phyloP scores from a whole-genome alignment of 2,329 filamentous ascomycete species.

The Colletotrichum siamense region DNA sequence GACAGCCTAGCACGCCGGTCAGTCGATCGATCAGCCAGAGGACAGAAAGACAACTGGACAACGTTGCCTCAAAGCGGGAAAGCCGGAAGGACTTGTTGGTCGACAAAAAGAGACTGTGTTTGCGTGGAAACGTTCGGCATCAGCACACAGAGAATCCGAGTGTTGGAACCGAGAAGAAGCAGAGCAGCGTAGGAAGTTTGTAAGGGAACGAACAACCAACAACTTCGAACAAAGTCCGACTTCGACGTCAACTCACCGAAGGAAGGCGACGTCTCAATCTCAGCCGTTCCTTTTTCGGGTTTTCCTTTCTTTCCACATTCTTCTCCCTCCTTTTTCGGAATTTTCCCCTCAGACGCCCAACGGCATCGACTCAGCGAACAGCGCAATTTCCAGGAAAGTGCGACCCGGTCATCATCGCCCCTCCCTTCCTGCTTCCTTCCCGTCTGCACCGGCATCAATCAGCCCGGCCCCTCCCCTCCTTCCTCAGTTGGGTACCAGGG shows the following conservation, averaged over 20 bases:
- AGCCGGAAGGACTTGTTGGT: background rate
- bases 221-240: background rate
- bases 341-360: conserved; percentile 1
- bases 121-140: background rate
- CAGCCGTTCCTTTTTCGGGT: background rate
- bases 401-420: conserved; percentile 13
- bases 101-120: background rate
- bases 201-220: background rate
- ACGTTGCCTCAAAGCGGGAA: background rate
- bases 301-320: background rate
- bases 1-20: background rate
- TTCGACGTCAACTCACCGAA: background rate
- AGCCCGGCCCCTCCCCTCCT: conserved; percentile 6
- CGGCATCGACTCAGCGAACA: background rate
- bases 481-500: background rate
- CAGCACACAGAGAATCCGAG: background rate
- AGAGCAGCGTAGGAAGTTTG: background rate
- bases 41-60: background rate
- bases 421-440: conserved; percentile 8
- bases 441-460: conserved; percentile 17
- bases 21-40: background rate
- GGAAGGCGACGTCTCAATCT: background rate
- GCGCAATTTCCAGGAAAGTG: conserved; percentile 14
- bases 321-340: background rate
- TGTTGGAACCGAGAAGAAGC: background rate